These are phyloP conservation scores for Cordyceps tenuipes DNA, from an alignment of 2,329 filamentous ascomycete species.

Conservation along the genomic window DNA sequence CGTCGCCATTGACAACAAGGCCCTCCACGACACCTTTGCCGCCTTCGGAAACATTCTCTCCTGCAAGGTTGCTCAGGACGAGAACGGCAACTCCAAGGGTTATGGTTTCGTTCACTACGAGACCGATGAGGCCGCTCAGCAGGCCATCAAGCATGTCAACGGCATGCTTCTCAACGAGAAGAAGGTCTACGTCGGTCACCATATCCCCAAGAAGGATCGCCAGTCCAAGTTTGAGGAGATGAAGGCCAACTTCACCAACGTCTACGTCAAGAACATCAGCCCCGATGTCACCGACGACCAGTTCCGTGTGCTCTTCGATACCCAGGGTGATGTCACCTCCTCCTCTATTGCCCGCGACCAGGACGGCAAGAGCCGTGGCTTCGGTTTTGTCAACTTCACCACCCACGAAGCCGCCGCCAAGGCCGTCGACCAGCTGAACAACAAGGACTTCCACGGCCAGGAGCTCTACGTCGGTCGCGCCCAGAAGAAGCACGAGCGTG, in stretches of 20 bases:
- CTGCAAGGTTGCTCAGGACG: constrained; percentile 99
- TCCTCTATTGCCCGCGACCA: constrained; percentile 83
- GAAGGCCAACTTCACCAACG: constrained; percentile 99
- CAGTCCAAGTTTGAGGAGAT: constrained; percentile 99
- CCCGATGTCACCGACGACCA: constrained; percentile 81
- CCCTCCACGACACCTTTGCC: constrained; percentile 97
- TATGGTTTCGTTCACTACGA: constrained; percentile 99
- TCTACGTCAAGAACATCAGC: constrained; percentile 98
- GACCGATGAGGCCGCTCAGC: constrained; percentile 91
- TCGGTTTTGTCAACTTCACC: constrained; percentile 93
- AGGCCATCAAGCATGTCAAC: constrained; percentile 99
- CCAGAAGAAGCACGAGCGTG: constrained; percentile 99
- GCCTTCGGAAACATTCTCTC: constrained; percentile 98
- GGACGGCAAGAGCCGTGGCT: constrained; percentile 90
- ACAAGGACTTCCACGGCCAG: constrained; percentile 85
- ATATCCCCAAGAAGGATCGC: constrained; percentile 99
- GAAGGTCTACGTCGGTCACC: constrained; percentile 98
- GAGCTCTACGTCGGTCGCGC: constrained; percentile 96
- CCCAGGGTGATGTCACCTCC: constrained; percentile 89
- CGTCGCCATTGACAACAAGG: constrained; percentile 98
- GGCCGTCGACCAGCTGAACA: constrained; percentile 87
- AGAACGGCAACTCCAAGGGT: constrained; percentile 93
- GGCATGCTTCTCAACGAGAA: constrained; percentile 99
- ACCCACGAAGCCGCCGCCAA: constrained; percentile 78
- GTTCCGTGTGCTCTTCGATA: constrained; percentile 88